Evolutionary conservation across 2,329 filamentous ascomycete genomes (phyloP), one percentile per base, ranked within the genome.

Genomic region (Corniculantispora saksenae): DNA sequence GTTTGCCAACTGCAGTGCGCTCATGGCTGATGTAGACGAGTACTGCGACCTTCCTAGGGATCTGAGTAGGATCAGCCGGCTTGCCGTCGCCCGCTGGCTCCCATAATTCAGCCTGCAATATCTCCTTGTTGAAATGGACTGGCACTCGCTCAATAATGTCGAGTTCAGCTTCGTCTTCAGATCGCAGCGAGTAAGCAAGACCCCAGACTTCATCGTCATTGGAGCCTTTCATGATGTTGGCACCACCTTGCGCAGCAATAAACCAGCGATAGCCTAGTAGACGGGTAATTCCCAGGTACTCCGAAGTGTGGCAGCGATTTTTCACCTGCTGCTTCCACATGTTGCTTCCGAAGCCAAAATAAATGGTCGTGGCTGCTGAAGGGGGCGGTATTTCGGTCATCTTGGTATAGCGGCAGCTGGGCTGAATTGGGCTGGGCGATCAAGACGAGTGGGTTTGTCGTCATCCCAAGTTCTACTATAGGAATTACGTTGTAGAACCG

Each of bases 281-380:
- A 15, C 57, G 57, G 7, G 57, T 43, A 4, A 60, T 60, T n/a
- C 43, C 57, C 6, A 60, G 57, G 23, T 60, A 60, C 29, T 32
- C 15, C 9, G 43, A 43, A 32, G 57, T 60, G 43, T 8, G 57
- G 43, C 57, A 60, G n/a, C 43, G 57, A 60, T 25, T 50, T 43
- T 48, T 48, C 48, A 60, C 57, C 48, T 60, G 57, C 17, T 60
- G 23, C 40, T 60, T 60, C 57, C 57, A 60, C 43, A 60, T 50
- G 43, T 60, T 60, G 43, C 57, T 60, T 12, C 57, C 57, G 15
- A 50, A 60, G 43, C 57, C 57, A 25, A 60, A 23, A 25, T 60
- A 60, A 13, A 60, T 48, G 45, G 57, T 21, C 23, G 57, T 19
- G 13, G 40, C 17, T 3, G 48, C 48, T 35, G 43, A 3, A 32